phyloP scores from a whole-genome alignment of 2,329 filamentous ascomycete genomes.

The Penicillium sp. region DNA sequence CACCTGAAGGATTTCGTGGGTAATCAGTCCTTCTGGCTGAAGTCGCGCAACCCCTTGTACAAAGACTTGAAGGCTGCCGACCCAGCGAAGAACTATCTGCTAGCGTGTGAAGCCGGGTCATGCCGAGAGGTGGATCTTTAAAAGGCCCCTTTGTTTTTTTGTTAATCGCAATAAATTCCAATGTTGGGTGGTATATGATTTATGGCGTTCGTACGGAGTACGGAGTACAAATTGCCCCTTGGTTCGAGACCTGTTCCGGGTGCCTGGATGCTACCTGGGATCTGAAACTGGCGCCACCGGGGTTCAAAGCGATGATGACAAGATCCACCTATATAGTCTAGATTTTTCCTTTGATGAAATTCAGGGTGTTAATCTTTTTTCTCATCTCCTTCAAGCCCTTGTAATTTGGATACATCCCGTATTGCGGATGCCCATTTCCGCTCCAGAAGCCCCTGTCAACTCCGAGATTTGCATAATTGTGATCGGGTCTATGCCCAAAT shows the following conservation, averaged over 20 bases:
- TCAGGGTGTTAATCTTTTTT: background rate
- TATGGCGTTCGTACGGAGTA: background rate
- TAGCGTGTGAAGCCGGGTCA: slow-evolving; percentile 40
- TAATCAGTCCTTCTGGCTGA: slow-evolving; percentile 41
- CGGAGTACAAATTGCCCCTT: background rate
- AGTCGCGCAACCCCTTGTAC: slow-evolving; percentile 37
- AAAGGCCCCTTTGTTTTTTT: background rate
- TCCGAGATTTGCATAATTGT: background rate
- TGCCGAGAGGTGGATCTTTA: slow-evolving; percentile 40
- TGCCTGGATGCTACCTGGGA: background rate
- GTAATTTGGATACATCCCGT: background rate
- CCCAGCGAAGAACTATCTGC: slow-evolving; percentile 39
- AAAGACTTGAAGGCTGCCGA: slow-evolving; percentile 36
- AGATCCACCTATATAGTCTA: background rate
- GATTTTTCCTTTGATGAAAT: background rate
- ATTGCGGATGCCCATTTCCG: background rate
- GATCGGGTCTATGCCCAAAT: background rate
- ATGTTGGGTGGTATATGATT: background rate
- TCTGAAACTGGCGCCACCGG: background rate
- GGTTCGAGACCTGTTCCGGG: background rate
- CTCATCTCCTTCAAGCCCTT: background rate
- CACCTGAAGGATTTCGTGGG: slow-evolving; percentile 35
- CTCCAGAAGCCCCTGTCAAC: background rate
- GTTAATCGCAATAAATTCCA: background rate
- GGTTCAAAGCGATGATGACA: background rate